These are phyloP conservation scores for Pontederia crassipes DNA, from an alignment of 176 grass and related monocot genomes.

Conservation along the genomic window DNA sequence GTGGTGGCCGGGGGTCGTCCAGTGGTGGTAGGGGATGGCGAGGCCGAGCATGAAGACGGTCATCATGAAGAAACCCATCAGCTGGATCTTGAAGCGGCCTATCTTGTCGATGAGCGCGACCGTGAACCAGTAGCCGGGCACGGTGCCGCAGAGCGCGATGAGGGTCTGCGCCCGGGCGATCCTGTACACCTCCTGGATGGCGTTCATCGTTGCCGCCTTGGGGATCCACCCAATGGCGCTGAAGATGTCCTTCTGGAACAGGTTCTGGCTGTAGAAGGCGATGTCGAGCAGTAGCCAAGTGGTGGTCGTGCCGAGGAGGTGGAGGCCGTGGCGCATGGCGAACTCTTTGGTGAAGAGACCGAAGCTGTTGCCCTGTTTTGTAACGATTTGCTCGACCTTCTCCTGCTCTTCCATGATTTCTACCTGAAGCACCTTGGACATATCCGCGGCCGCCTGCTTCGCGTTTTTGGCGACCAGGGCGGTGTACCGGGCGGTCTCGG, in stretches of 20 bases:
- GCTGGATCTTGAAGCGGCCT: slow-evolving; percentile 47
- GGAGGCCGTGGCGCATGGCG: slow-evolving; percentile 28
- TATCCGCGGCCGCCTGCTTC: slow-evolving; percentile 1
- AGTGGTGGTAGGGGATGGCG: slow-evolving; percentile 55
- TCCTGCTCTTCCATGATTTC: neutral
- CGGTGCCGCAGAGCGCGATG: slow-evolving; percentile 58
- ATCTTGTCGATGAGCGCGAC: slow-evolving; percentile 54
- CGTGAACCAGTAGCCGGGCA: slow-evolving; percentile 77
- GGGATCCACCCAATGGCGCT: slow-evolving; percentile 45
- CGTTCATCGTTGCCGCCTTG: slow-evolving; percentile 33
- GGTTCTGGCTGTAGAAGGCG: slow-evolving; percentile 88
- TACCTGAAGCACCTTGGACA: neutral
- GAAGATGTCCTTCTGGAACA: slow-evolving; percentile 85
- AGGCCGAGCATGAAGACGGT: slow-evolving; percentile 60
- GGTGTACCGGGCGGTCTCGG: slow-evolving; percentile 1
- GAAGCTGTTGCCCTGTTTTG: slow-evolving; percentile 16
- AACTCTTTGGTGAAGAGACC: slow-evolving; percentile 44
- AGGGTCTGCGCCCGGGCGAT: slow-evolving; percentile 42
- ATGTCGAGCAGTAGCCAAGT: slow-evolving; percentile 82
- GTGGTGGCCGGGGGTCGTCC: slow-evolving; percentile 45
- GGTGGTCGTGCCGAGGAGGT: slow-evolving; percentile 44
- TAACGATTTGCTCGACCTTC: neutral
- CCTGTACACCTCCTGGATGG: slow-evolving; percentile 47
- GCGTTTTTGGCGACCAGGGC: neutral
- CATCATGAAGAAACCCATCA: slow-evolving; percentile 54